A percentile compares a stretch with the other conserved stretches of the same genome.
Conservation (phyloP, 345 rosid species). For the Boechera divaricarpa region DNA sequence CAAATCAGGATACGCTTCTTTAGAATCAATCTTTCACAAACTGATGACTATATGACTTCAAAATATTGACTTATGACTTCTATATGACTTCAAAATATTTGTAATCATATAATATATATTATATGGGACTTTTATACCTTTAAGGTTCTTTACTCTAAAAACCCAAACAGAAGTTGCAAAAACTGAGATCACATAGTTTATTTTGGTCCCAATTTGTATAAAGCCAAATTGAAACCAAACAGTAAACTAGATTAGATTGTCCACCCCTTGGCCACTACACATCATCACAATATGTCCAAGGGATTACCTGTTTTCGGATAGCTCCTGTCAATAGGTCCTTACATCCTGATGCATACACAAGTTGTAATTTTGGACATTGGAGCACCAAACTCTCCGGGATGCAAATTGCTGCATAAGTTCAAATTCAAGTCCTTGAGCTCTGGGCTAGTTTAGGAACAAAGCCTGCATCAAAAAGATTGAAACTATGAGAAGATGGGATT, state of each 20-base stretch:
- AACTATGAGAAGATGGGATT: conserved; percentile 39
- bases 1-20: background rate
- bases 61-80: too few species aligned
- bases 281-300: conserved; percentile 6
- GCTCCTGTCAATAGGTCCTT: conserved; percentile 63
- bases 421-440: conserved; percentile 88
- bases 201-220: background rate
- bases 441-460: conserved; percentile 81
- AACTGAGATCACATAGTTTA: background rate
- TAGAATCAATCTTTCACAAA: background rate
- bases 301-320: conserved; percentile 76
- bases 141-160: background rate
- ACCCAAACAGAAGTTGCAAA: background rate
- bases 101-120: background rate
- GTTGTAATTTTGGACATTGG: conserved; percentile 82
- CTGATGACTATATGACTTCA: too few species aligned
- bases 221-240: background rate
- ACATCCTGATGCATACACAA: conserved; percentile 86
- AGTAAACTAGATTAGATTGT: background rate
- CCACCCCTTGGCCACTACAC: background rate
- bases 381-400: conserved; percentile 79
- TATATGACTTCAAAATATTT: too few species aligned
- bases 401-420: conserved; percentile 75
- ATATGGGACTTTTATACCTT: background rate
- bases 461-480: conserved; percentile 67